phyloP scores from a whole-genome alignment of 2,329 filamentous ascomycete species.

The Ophioceras dolichostomum region DNA sequence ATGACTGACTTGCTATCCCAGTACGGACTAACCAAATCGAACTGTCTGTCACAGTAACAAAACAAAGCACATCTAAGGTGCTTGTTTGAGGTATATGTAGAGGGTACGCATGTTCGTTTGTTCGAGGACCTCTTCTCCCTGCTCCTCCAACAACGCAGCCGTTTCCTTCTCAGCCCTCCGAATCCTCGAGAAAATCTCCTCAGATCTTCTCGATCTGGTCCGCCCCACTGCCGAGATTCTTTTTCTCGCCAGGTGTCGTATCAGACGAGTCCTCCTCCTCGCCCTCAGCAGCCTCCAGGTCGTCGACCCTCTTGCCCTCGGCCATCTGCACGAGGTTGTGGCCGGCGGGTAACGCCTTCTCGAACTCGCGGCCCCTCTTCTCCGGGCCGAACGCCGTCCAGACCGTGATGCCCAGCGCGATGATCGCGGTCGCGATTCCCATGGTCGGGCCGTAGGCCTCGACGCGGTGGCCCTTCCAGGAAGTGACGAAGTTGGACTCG shows the following conservation, averaged over 20 bases:
- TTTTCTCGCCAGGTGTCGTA: not conserved
- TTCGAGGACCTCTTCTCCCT: no score
- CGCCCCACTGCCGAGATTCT: not conserved
- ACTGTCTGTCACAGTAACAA: no score
- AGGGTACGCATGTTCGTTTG: no score
- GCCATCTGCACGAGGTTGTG: conserved; percentile 16
- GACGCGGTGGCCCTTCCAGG: conserved; percentile 39
- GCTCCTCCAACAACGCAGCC: no score
- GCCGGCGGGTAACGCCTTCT: conserved; percentile 31
- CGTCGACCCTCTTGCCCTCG: conserved; percentile 4
- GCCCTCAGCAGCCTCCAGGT: conserved; percentile 1
- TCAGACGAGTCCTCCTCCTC: not conserved
- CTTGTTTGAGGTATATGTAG: no score
- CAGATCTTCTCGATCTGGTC: not conserved
- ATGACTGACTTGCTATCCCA: no score
- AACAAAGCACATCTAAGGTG: no score
- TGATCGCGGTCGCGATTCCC: conserved; percentile 67
- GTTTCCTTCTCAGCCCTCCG: no score
- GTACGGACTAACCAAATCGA: no score
- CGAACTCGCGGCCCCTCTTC: conserved; percentile 59
- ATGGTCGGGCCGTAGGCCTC: conserved; percentile 65
- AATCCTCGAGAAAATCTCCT: not conserved
- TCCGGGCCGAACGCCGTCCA: conserved; percentile 63
- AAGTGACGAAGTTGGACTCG: conserved; percentile 46
- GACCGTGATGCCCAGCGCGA: conserved; percentile 54